phyloP scores from a whole-genome alignment of 495 filamentous ascomycete genomes.

The Bathelium albidoporum region DNA sequence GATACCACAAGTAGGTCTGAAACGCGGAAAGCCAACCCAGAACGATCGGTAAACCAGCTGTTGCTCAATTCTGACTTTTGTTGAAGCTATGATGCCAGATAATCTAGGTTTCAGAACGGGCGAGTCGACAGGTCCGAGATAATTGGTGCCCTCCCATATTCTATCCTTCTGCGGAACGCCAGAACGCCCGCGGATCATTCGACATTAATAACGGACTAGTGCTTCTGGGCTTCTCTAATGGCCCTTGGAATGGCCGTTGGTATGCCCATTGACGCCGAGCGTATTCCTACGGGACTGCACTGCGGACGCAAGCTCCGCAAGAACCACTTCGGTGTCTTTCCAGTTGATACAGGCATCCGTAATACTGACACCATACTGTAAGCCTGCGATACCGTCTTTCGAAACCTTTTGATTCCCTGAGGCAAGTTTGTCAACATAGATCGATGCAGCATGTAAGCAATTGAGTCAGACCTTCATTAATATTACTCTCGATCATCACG shows the following conservation, averaged over 20 bases:
- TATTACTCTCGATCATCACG: slow-evolving; percentile 98
- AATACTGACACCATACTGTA: slow-evolving; percentile 94
- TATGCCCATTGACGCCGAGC: slow-evolving; percentile 24
- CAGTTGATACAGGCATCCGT: slow-evolving; percentile 96
- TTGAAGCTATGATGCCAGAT: too few relatives aligned
- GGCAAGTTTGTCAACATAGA: slow-evolving; percentile 3
- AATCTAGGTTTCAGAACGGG: too few relatives aligned
- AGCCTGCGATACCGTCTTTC: slow-evolving; percentile 71
- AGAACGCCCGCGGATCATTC: background rate
- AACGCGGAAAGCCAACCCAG: too few relatives aligned
- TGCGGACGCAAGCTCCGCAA: slow-evolving; percentile 70
- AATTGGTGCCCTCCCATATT: background rate
- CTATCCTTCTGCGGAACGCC: background rate
- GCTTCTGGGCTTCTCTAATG: too few relatives aligned
- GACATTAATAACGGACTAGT: too few relatives aligned
- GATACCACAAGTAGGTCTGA: too few relatives aligned
- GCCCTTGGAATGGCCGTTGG: background rate
- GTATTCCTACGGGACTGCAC: slow-evolving; percentile 58
- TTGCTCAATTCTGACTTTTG: too few relatives aligned
- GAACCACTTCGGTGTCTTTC: slow-evolving; percentile 78
- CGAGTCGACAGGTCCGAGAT: too few relatives aligned
- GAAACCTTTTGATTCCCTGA: slow-evolving; percentile 86
- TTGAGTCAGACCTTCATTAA: slow-evolving; percentile 66
- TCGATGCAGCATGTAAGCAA: background rate
- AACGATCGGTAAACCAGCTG: too few relatives aligned